Evolutionary conservation across 257 asterid genomes (phyloP).

Genomic region (Orobanche coerulescens): DNA sequence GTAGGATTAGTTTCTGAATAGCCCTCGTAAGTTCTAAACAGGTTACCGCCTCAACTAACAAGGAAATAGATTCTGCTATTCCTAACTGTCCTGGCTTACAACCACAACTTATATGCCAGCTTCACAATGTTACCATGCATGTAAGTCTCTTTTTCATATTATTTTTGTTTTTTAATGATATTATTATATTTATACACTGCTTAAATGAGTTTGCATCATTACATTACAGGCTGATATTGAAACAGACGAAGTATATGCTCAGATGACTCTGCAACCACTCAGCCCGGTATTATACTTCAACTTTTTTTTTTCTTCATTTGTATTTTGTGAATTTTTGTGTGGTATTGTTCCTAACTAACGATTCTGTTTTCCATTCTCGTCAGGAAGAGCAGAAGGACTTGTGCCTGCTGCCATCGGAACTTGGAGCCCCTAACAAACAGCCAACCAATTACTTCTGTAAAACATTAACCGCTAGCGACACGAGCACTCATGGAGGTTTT

Average conservation of each 20-base stretch:
- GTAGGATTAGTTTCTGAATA: not conserved
- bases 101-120: conserved; percentile 89
- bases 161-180: too few species aligned
- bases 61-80: conserved; percentile 70
- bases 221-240: conserved; percentile 89
- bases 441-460: conserved; percentile 89
- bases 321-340: conserved; percentile 2
- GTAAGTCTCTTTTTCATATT: conserved; percentile 37
- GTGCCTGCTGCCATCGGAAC: conserved; percentile 80
- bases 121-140: conserved; percentile 94
- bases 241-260: conserved; percentile 94
- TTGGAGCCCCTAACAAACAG: conserved; percentile 81
- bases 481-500: conserved; percentile 98
- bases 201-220: too few species aligned
- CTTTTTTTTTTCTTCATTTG: conserved; percentile 3
- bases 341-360: not conserved
- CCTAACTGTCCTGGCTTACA: conserved; percentile 89
- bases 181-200: too few species aligned
- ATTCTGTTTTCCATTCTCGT: conserved; percentile 11
- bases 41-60: conserved; percentile 96
- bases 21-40: conserved; percentile 2
- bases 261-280: conserved; percentile 92
- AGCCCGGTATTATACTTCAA: conserved; percentile 47
- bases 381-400: conserved; percentile 96
- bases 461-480: conserved; percentile 92